A percentile compares a stretch with the other conserved stretches of the same genome.
These are phyloP conservation scores for Spergularia bocconei DNA, from an alignment of 148 eudicot genomes.

Conservation along the genomic window DNA sequence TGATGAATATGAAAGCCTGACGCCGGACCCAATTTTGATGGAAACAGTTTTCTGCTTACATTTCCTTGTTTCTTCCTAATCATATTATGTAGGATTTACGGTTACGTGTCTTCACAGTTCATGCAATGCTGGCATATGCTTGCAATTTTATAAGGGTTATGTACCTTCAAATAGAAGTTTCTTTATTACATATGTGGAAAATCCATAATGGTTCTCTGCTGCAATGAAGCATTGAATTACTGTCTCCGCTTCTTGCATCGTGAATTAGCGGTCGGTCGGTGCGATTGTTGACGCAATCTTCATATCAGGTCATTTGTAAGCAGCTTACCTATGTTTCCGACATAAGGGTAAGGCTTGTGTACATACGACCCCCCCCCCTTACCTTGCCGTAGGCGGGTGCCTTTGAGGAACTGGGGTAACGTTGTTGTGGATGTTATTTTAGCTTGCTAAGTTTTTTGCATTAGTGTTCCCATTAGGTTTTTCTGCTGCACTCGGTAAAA, in stretches of 20 bases:
- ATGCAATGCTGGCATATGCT: neutral
- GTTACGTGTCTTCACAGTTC: neutral
- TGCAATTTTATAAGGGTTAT: neutral
- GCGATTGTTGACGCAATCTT: no score
- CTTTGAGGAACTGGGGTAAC: no score
- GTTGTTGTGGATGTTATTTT: neutral
- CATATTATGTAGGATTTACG: neutral
- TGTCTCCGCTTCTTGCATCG: no score
- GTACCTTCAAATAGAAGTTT: neutral
- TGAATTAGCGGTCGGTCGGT: no score
- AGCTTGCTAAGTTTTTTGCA: neutral
- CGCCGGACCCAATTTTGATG: neutral
- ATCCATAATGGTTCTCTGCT: neutral
- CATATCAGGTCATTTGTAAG: no score
- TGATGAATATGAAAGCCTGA: neutral
- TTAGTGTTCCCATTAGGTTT: neutral
- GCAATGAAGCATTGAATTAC: no score
- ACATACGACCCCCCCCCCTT: no score
- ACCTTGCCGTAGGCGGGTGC: no score
- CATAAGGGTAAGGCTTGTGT: no score
- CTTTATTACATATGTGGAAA: neutral
- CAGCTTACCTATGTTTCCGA: no score
- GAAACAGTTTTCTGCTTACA: neutral
- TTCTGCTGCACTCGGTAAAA: neutral
- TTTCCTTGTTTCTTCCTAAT: neutral